Evolutionary conservation across 1,139 yeast genomes (phyloP), one percentile per base, ranked within the genome.

Genomic region (Zygotorulaspora mrakii): DNA sequence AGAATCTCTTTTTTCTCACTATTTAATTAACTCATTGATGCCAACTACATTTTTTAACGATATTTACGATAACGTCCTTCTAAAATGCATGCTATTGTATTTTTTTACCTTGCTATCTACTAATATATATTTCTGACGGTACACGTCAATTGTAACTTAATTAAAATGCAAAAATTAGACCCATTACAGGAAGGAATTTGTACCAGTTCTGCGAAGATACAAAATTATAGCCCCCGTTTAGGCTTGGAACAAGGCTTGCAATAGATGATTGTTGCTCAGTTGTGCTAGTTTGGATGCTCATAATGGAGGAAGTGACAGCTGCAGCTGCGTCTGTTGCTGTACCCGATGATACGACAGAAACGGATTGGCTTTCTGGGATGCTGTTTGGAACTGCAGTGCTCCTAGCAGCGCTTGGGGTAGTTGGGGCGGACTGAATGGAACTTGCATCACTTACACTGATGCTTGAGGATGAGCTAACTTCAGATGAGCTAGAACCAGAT

Each of bases 261-360:
- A 7, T 24, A 24, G 27, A 10, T 10, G 27, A 24, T 24, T 9
- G n/a, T 11, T 24, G 27, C 5, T 24, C 12, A 6, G 27, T 10
- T 24, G 27, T 7, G 5, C 13, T 24, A 10, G 27, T n/a, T n/a
- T 24, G 27, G n/a, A 11, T 24, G n/a, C n/a, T 11, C 13, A 24
- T 11, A n/a, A 30, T 29, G 10, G 32, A 16, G 8, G 31, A 18
- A n/a, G 29, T 26, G 21, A 23, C 35, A 6, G 32, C 31, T 10
- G 24, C 35, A 4, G 37, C 32, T 7, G 25, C 33, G 13, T 33
- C 32, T 10, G 43, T 31, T 20, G 39, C 21, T 31, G 42, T 46
- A 6, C 27, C 27, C 11, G 27, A 6, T 5, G 13, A 10, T 7
- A 11, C 5, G 7, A 5, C n/a, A 11, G 27, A 20, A 20, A 9